These are phyloP conservation scores for Cryphonectria nitschkei DNA, from an alignment of 2,329 filamentous ascomycete genomes.

Conservation along the genomic window DNA sequence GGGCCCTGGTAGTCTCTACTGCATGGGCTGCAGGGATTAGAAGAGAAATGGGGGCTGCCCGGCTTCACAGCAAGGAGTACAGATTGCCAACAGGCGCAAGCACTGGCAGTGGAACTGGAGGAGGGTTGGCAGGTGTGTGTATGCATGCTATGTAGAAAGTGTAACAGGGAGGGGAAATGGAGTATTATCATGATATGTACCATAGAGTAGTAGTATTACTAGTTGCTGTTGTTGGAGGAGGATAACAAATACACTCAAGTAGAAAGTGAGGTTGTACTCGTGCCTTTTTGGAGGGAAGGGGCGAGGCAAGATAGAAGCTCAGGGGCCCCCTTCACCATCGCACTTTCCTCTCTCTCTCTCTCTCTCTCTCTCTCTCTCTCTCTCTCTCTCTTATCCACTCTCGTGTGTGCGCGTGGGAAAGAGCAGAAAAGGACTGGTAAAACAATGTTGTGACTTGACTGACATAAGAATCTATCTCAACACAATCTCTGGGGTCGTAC, in stretches of 20 bases:
- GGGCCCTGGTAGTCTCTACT: slow-evolving; percentile 16
- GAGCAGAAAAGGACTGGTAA: not conserved
- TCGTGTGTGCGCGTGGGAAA: not conserved
- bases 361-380: not conserved
- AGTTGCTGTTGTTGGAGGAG: no score
- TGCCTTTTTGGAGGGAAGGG: not conserved
- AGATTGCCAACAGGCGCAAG: not conserved
- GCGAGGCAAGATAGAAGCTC: not conserved
- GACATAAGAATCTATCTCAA: not conserved
- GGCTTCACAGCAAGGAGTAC: slow-evolving; percentile 10
- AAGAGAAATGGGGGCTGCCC: slow-evolving; percentile 12
- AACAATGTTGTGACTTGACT: no score
- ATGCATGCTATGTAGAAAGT: not conserved
- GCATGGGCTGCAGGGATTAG: slow-evolving; percentile 26
- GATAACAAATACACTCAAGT: no score
- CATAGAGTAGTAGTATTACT: no score
- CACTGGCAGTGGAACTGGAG: slow-evolving; percentile 12
- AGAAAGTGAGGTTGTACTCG: no score
- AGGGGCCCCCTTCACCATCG: not conserved
- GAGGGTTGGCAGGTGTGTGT: not conserved
- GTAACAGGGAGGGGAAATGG: not conserved
- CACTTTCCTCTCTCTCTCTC: not conserved
- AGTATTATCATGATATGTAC: no score
- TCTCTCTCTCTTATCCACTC: not conserved
- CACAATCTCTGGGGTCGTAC: not conserved